These are phyloP conservation scores for Hebeloma cylindrosporum DNA, from an alignment of 768 basidiomycete genomes.

Conservation along the genomic window DNA sequence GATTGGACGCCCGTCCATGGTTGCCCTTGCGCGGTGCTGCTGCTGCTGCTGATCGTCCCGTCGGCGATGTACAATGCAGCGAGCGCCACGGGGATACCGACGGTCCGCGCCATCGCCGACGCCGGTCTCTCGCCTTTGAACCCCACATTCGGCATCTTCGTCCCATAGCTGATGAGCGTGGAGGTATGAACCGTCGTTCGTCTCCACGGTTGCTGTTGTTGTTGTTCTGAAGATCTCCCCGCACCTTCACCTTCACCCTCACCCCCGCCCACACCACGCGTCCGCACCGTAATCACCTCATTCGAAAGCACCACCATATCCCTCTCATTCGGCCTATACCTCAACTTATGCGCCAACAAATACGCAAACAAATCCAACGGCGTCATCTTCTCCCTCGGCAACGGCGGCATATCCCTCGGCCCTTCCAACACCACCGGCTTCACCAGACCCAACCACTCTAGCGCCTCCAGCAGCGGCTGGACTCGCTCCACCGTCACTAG, in stretches of 20 bases:
- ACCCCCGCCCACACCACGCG: constrained; percentile 5
- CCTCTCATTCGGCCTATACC: constrained; percentile 67
- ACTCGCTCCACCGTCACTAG: constrained; percentile 24
- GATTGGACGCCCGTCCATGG: constrained; percentile 69
- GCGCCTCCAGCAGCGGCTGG: constrained; percentile 33
- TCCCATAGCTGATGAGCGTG: constrained; percentile 61
- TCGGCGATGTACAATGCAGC: constrained; percentile 73
- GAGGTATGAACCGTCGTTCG: constrained; percentile 70
- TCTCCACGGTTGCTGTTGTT: constrained; percentile 31
- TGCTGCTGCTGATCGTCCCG: constrained; percentile 48
- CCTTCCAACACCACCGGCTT: constrained; percentile 6
- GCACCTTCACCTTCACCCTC: no score
- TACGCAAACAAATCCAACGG: constrained; percentile 77
- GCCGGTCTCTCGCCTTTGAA: constrained; percentile 30
- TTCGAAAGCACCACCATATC: constrained; percentile 89
- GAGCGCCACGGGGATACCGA: constrained; percentile 85
- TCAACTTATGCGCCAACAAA: constrained; percentile 69
- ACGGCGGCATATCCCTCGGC: constrained; percentile 34
- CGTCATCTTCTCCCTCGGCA: constrained; percentile 42
- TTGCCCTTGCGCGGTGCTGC: no score
- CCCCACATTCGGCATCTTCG: constrained; percentile 22
- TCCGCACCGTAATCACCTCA: constrained; percentile 58
- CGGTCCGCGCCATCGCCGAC: constrained; percentile 90
- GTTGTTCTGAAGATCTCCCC: no score
- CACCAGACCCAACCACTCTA: constrained; percentile 50